Evolutionary conservation across 192 early-diverging fungal species (phyloP), one percentile per base, ranked within the genome.

Genomic region (Jimgerdemannia lactiflua): DNA sequence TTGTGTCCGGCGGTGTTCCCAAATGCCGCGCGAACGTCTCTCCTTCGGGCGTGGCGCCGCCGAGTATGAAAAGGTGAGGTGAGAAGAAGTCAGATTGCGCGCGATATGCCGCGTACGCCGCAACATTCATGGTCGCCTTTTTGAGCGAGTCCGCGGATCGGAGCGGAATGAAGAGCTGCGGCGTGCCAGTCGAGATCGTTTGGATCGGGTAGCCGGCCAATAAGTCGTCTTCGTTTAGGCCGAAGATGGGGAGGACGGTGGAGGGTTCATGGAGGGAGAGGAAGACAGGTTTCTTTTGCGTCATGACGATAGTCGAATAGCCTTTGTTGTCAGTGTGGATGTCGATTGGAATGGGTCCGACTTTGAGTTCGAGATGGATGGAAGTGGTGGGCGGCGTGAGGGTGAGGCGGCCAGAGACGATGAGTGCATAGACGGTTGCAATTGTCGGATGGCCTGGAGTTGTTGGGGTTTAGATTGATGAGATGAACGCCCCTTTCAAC

Each of bases 151-250:
- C 72, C 65, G 39, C 39, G 4, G 4, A 17, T 10, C 65, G 59
- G 63, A 74, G 11, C 29, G 72, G 64, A 3, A 74, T 65, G 65
- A 74, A 67, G 18, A 74, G 17, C n/a, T 74, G 72, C 3, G 72
- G 72, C 3, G 72, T 74, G 7, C 72, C 72, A 3, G 72, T 74
- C 29, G 72, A 74, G 17, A 74, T 66, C 3, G 72, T 74, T 74
- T 74, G 72, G 19, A 74, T 74, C 59, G 72, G 72, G 40, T 43
- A 41, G n/a, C 64, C 72, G 44, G 65, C 63, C 3, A 74, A 4
- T 18, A 74, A n/a, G 39, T 74, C 72, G 3, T 67, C 64, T 1
- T 43, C 39, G 18, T 54, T 43, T 29, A 74, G 41, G 41, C 67
- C 67, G 64, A 74, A 74, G 7, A 74, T 4, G 11, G 63, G 63